These are phyloP conservation scores for Gardenia jasminoides DNA, from an alignment of 257 asterid genomes.

Conservation along the genomic window DNA sequence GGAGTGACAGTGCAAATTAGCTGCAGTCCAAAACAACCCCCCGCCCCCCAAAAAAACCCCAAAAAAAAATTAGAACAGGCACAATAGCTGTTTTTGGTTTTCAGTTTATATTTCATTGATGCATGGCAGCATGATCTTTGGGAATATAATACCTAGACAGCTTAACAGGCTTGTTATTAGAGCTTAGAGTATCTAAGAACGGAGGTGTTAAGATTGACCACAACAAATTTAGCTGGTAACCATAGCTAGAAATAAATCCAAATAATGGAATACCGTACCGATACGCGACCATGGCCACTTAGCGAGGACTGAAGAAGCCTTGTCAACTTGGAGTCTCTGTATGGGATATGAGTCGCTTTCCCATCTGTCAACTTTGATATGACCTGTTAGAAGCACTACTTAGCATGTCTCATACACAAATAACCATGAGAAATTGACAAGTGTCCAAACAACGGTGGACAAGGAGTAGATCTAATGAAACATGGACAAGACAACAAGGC, in stretches of 20 bases:
- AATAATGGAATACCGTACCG: constrained; percentile 56
- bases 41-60: constrained; percentile 26
- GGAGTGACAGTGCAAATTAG: constrained; percentile 95
- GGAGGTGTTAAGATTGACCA: background rate
- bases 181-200: background rate
- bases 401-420: constrained; percentile 13
- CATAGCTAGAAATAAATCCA: constrained; percentile 17
- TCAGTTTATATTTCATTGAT: background rate
- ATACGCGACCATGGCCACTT: constrained; percentile 97
- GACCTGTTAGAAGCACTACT: constrained; percentile 57
- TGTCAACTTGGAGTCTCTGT: constrained; percentile 96
- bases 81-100: background rate
- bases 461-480: background rate
- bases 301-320: constrained; percentile 97
- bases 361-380: constrained; percentile 94
- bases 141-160: background rate
- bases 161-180: background rate
- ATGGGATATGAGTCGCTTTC: constrained; percentile 84
- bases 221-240: background rate
- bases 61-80: constrained; percentile 2
- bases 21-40: no score
- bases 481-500: background rate
- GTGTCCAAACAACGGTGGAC: background rate
- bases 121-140: background rate
- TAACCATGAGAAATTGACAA: constrained; percentile 5